Evolutionary conservation across 2,329 filamentous ascomycete genomes (phyloP).

Genomic region (Beauveria pseudobassiana): DNA sequence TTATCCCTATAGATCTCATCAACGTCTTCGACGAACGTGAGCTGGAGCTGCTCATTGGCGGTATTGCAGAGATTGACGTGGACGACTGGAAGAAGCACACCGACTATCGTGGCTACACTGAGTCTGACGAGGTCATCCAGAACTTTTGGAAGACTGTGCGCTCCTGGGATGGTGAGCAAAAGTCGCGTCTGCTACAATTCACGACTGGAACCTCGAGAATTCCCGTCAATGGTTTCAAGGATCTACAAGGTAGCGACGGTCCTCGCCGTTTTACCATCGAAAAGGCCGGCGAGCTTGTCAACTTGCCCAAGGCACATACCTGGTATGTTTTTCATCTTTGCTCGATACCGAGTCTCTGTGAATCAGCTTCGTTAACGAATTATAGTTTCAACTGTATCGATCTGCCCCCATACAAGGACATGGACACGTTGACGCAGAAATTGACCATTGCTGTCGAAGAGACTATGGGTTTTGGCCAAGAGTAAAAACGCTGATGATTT

Average conservation of each 20-base stretch:
- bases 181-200: conserved; percentile 91
- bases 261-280: conserved; percentile 96
- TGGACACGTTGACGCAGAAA: conserved; percentile 80
- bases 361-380: conserved; percentile 17
- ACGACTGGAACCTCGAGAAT: conserved; percentile 96
- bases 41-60: conserved; percentile 89
- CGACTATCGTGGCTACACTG: conserved; percentile 96
- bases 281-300: conserved; percentile 84
- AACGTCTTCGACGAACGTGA: conserved; percentile 99
- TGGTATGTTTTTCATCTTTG: conserved; percentile 56
- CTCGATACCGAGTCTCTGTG: conserved; percentile 5
- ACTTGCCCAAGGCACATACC: conserved; percentile 94
- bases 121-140: conserved; percentile 93
- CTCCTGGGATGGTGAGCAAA: conserved; percentile 96
- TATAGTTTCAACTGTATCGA: conserved; percentile 92
- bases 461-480: conserved; percentile 97
- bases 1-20: conserved; percentile 92
- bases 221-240: conserved; percentile 98
- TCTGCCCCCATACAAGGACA: conserved; percentile 82
- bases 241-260: conserved; percentile 93
- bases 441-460: conserved; percentile 96
- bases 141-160: conserved; percentile 99
- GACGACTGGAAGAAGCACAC: conserved; percentile 99
- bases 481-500: conserved; percentile 46
- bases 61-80: conserved; percentile 99